phyloP scores from a whole-genome alignment of 139 green algal species.

The Haematococcus lacustris region DNA sequence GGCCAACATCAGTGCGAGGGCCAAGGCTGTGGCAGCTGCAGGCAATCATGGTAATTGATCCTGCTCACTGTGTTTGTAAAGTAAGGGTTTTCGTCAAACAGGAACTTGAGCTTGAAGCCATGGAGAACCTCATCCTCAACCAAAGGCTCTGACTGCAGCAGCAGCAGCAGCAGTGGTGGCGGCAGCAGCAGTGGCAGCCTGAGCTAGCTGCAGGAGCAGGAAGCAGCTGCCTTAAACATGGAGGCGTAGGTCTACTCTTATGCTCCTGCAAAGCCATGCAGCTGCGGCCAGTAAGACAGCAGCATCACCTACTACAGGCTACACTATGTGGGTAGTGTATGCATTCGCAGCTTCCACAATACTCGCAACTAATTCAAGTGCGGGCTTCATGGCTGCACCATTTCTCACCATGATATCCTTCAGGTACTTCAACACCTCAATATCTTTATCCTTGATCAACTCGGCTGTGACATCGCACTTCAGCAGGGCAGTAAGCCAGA shows the following conservation, averaged over 20 bases:
- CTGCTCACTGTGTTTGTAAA: constrained; percentile 67
- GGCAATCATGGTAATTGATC: background rate
- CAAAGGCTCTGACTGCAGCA: too few species aligned
- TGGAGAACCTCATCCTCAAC: background rate
- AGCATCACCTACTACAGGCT: too few species aligned
- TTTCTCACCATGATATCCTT: constrained; percentile 56
- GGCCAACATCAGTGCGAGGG: background rate
- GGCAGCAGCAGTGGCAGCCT: background rate
- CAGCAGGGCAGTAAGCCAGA: constrained; percentile 75
- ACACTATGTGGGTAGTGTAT: too few species aligned
- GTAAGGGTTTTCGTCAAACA: constrained; percentile 73
- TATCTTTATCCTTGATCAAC: constrained; percentile 80
- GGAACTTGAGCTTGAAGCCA: constrained; percentile 38
- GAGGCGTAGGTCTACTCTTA: background rate
- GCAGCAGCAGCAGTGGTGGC: background rate
- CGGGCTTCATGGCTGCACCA: too few species aligned
- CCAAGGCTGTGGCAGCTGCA: background rate
- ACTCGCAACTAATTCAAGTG: too few species aligned
- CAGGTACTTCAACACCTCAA: constrained; percentile 75
- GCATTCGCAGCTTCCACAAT: background rate
- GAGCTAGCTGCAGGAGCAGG: background rate
- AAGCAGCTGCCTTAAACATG: too few species aligned
- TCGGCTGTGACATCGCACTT: constrained; percentile 56
- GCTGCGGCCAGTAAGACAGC: too few species aligned
- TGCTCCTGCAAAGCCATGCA: background rate